A percentile compares a stretch with the other conserved stretches of the same genome.
phyloP scores from a whole-genome alignment of 2,329 filamentous ascomycete species.

The Drechslerella coelobrocha region DNA sequence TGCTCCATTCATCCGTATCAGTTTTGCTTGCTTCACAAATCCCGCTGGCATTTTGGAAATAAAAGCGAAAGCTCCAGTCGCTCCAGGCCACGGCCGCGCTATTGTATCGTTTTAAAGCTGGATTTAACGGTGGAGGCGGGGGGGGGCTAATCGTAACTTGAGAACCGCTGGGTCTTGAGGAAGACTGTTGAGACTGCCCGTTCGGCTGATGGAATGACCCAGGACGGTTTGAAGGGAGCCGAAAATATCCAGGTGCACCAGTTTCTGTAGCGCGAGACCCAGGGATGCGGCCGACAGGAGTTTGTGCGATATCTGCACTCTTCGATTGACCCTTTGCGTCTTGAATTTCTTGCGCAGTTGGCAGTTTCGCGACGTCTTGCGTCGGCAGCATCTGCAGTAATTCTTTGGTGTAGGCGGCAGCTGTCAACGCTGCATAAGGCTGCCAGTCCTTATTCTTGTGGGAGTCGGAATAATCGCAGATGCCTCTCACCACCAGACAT shows the following conservation, averaged over 20 bases:
- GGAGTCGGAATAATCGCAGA: constrained; percentile 18
- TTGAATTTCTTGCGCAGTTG: neutral
- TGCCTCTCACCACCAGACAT: constrained; percentile 4
- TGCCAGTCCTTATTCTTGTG: constrained; percentile 23
- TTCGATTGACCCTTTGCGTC: neutral
- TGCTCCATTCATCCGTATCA: constrained; percentile 2
- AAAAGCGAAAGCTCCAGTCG: neutral
- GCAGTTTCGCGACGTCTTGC: neutral
- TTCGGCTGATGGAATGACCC: no score
- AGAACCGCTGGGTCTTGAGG: neutral
- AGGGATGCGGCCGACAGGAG: neutral
- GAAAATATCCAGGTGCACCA: no score
- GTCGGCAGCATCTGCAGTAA: neutral
- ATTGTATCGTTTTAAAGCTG: constrained; percentile 6
- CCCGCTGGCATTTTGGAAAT: constrained; percentile 15
- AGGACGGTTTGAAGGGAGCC: no score
- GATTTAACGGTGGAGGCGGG: neutral
- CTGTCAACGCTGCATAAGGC: constrained; percentile 3
- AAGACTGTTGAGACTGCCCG: no score
- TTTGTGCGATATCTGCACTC: neutral
- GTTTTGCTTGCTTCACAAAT: constrained; percentile 6
- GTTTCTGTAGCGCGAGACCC: no score
- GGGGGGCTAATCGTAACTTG: neutral
- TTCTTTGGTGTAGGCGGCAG: constrained; percentile 12
- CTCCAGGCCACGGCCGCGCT: neutral